These are phyloP conservation scores for Tuctoria greenei DNA, from an alignment of 176 grass and related monocot genomes.

Conservation along the genomic window DNA sequence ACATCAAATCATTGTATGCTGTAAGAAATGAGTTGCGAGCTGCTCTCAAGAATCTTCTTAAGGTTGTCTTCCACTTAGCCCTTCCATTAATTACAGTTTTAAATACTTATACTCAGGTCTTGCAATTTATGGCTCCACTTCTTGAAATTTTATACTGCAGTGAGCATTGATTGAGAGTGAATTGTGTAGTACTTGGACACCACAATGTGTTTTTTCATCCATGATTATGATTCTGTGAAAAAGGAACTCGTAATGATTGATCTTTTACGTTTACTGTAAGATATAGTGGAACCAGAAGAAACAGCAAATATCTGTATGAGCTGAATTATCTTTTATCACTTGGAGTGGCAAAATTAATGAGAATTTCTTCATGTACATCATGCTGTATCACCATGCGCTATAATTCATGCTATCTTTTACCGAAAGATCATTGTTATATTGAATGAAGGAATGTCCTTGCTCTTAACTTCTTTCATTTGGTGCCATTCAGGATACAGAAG, in stretches of 20 bases:
- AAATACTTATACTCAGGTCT: conserved; percentile 9
- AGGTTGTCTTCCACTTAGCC: conserved; percentile 52
- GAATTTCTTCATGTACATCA: neutral
- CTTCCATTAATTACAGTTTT: neutral
- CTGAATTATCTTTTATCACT: conserved; percentile 17
- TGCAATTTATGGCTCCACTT: conserved; percentile 21
- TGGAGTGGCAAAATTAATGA: neutral
- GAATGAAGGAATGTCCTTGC: neutral
- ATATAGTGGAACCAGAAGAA: conserved; percentile 10
- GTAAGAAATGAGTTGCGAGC: conserved; percentile 72
- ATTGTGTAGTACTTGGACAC: conserved; percentile 16
- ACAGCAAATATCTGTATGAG: neutral
- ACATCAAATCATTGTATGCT: conserved; percentile 83
- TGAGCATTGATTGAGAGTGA: conserved; percentile 20
- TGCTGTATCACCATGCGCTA: neutral
- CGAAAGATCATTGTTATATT: conserved; percentile 30
- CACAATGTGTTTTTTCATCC: neutral
- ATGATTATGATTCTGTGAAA: conserved; percentile 23
- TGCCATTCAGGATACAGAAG: conserved; percentile 73
- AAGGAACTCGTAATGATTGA: neutral
- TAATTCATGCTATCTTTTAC: neutral
- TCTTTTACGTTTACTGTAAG: conserved; percentile 5
- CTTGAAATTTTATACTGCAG: conserved; percentile 29
- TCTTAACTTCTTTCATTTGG: conserved; percentile 28
- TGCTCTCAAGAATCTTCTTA: conserved; percentile 86